Percentiles rank a stretch among this genome's conserved stretches.
phyloP scores from a whole-genome alignment of 2,329 filamentous ascomycete genomes.

The Aspergillus pseudoglaucus region DNA sequence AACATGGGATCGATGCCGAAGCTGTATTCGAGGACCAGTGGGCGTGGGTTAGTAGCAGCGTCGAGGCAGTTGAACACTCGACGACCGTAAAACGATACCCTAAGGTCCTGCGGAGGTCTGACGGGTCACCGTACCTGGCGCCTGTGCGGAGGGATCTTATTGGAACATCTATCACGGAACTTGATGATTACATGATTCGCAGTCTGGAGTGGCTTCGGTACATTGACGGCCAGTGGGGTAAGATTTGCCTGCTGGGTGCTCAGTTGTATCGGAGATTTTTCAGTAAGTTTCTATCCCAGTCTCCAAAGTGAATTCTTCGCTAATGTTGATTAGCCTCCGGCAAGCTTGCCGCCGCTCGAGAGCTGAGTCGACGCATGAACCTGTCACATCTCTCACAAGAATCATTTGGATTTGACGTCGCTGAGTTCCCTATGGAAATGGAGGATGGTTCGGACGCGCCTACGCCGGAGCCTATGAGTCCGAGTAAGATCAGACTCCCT shows the following conservation, averaged over 20 bases:
- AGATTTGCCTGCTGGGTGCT: slow-evolving; percentile 62
- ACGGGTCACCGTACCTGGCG: slow-evolving; percentile 48
- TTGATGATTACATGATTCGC: slow-evolving; percentile 67
- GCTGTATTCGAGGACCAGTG: slow-evolving; percentile 68
- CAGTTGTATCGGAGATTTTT: slow-evolving; percentile 78
- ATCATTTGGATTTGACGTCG: slow-evolving; percentile 34
- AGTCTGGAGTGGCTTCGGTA: slow-evolving; percentile 80
- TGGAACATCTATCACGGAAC: slow-evolving; percentile 52
- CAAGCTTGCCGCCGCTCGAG: slow-evolving; percentile 49
- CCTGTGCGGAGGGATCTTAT: slow-evolving; percentile 67
- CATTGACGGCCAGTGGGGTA: slow-evolving; percentile 64
- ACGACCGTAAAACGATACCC: slow-evolving; percentile 25
- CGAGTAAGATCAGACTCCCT: slow-evolving; percentile 23
- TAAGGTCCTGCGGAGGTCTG: slow-evolving; percentile 47
- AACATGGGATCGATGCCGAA: slow-evolving; percentile 64
- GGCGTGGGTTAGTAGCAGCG: slow-evolving; percentile 33
- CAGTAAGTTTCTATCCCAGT: slow-evolving; percentile 52
- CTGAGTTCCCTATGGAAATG: slow-evolving; percentile 16
- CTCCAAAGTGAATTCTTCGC: slow-evolving; percentile 17
- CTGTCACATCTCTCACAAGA: slow-evolving; percentile 43
- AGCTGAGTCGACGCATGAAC: slow-evolving; percentile 46
- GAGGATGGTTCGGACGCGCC: slow-evolving; percentile 18
- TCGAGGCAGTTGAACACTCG: slow-evolving; percentile 28
- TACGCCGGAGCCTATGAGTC: slow-evolving; percentile 24
- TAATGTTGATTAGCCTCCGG: slow-evolving; percentile 25